These are phyloP conservation scores for Penicillium samsonianum DNA, from an alignment of 495 filamentous ascomycete genomes.

Conservation along the genomic window DNA sequence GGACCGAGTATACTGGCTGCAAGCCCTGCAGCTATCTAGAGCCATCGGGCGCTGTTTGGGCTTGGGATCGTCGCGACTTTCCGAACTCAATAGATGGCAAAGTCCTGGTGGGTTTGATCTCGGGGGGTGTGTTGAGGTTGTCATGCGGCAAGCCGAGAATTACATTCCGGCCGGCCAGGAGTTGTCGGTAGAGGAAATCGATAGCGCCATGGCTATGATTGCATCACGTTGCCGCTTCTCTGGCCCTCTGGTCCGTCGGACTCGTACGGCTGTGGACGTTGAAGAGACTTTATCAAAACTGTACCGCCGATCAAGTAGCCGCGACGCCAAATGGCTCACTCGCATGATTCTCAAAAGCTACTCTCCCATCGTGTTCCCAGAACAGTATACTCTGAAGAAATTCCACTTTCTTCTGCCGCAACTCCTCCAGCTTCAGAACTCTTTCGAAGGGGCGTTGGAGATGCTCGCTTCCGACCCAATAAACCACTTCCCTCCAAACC, in stretches of 20 bases:
- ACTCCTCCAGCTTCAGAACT: constrained; percentile 67
- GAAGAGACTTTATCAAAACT: constrained; percentile 54
- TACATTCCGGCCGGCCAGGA: constrained; percentile 34
- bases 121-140: constrained; percentile 65
- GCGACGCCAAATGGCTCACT: constrained; percentile 88
- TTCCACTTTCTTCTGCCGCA: constrained; percentile 61
- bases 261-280: constrained; percentile 41
- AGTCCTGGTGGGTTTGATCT: constrained; percentile 63
- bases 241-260: constrained; percentile 58
- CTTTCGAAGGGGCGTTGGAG: constrained; percentile 52
- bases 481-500: constrained; percentile 40
- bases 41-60: constrained; percentile 64
- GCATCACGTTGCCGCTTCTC: constrained; percentile 71
- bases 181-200: constrained; percentile 77
- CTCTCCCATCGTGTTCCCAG: constrained; percentile 58
- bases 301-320: constrained; percentile 61
- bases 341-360: constrained; percentile 78
- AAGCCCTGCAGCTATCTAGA: constrained; percentile 58
- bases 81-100: constrained; percentile 63
- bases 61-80: constrained; percentile 59
- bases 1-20: constrained; percentile 73
- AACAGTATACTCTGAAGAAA: constrained; percentile 45
- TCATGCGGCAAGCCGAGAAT: constrained; percentile 64
- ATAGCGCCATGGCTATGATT: constrained; percentile 59
- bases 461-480: constrained; percentile 48